Percentiles rank a stretch among this genome's conserved stretches.
phyloP scores from a whole-genome alignment of 2,329 filamentous ascomycete species.

The Trichoderma breve region DNA sequence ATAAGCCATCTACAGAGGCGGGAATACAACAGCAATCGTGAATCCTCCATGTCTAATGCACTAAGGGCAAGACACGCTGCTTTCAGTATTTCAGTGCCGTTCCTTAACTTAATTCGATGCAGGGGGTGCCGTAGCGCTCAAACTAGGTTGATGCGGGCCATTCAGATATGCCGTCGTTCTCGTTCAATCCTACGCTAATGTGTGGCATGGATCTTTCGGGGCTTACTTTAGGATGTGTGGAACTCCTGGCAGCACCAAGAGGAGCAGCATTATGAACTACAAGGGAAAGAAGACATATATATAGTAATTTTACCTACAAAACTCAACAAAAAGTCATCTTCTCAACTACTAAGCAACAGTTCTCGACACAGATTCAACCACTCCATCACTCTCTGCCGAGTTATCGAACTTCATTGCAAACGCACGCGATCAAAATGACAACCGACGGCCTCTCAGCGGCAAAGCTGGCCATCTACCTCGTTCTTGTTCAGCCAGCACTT shows the following conservation, averaged over 20 bases:
- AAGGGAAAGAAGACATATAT: background rate
- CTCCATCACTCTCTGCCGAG: background rate
- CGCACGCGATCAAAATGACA: background rate
- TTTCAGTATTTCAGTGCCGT: background rate
- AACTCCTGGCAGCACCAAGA: background rate
- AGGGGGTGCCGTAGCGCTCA: background rate
- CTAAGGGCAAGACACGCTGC: background rate
- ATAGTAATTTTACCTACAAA: background rate
- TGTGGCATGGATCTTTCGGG: background rate
- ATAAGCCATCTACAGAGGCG: background rate
- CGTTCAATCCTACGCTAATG: background rate
- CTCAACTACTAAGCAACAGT: background rate
- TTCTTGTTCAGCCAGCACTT: background rate
- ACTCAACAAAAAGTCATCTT: background rate
- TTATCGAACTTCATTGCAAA: background rate
- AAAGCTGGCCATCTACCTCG: constrained; percentile 1
- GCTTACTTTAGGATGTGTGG: background rate
- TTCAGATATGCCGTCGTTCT: background rate
- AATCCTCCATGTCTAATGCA: background rate
- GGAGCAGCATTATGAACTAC: background rate
- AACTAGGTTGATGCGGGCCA: background rate
- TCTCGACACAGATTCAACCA: background rate
- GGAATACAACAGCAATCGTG: background rate
- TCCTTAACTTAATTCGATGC: background rate
- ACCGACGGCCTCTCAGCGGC: background rate